Conservation (phyloP, 495 filamentous ascomycete genomes). For the Aspergillus mulundensis region DNA sequence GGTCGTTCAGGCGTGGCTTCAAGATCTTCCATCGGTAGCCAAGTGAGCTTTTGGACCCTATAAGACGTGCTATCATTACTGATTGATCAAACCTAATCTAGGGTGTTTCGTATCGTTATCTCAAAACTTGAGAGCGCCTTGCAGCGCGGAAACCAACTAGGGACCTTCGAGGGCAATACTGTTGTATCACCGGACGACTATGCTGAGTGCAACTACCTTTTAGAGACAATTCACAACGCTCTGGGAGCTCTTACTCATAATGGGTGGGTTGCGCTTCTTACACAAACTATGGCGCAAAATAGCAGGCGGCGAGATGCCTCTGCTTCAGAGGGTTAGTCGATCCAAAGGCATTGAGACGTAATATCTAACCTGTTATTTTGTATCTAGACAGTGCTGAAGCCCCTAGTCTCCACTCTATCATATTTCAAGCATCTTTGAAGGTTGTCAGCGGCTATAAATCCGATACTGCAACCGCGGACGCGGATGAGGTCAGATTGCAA, state of each 20-base stretch:
- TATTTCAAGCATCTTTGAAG: conserved; percentile 35
- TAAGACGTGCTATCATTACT: neutral
- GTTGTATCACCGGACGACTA: conserved; percentile 55
- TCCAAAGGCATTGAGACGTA: neutral
- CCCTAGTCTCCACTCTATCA: conserved; percentile 36
- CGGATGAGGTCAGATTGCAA: conserved; percentile 50
- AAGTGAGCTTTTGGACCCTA: conserved; percentile 24
- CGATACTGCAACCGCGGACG: conserved; percentile 6
- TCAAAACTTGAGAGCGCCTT: conserved; percentile 37
- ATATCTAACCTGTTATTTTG: conserved; percentile 2
- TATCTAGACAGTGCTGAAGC: conserved; percentile 24
- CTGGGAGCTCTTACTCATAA: conserved; percentile 46
- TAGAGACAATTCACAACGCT: conserved; percentile 70
- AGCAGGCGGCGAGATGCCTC: conserved; percentile 30
- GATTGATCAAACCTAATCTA: conserved; percentile 16
- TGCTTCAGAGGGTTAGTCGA: conserved; percentile 31
- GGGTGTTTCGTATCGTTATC: conserved; percentile 39
- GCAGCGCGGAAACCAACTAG: conserved; percentile 20
- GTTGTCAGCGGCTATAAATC: conserved; percentile 26
- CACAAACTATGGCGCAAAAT: conserved; percentile 26
- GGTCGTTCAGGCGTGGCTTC: conserved; percentile 77
- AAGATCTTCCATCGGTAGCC: conserved; percentile 56
- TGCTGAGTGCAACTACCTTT: conserved; percentile 71
- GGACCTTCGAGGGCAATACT: conserved; percentile 14
- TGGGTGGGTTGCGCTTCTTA: conserved; percentile 40